Base-by-base conservation (phyloP, 2,329 filamentous ascomycete genomes). In the Stenocarpella maydis region DNA sequence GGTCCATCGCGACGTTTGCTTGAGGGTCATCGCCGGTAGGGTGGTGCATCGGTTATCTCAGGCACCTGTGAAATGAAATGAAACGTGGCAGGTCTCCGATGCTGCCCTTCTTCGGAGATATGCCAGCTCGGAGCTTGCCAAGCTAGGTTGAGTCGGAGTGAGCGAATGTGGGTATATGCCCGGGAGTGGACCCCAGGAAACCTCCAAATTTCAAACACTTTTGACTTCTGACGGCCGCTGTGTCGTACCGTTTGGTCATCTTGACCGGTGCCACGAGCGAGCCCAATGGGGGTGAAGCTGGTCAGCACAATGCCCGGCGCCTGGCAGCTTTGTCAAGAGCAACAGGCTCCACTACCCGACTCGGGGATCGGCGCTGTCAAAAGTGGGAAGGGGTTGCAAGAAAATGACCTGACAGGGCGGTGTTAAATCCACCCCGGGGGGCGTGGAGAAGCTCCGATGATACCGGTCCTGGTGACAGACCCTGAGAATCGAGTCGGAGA, bases 401-500 rank as follows among this genome's bases (percentile, higher is more conserved):
- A 31, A 19, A n/a, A 8, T 31, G n/a, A 37, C 58, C 43, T 26
- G 5, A 34, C 19, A 8, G 9, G n/a, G 15, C 6, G 10, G 34
- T 37, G 6, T 15, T 55, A 4, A 14, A 37, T 2, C 3, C 58
- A 63, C 58, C 58, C 58, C 43, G 19, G n/a, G 43, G 58, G 26
- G 43, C 37, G 41, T n/a, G 7, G 7, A 2, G 15, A 24, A 3
- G 5, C 14, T n/a, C 15, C n/a, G 7, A 14, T 5, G 19, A 28
- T n/a, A 6, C 39, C 21, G 55, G 39, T 45, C n/a, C 14, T 37
- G 34, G 34, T 37, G 34, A 14, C 17, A 58, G 65, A 58, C 65
- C 65, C 65, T 58, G 65, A 58, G 31, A 28, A 58, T 49, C 43
- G 65, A 21, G 34, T 26, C 17, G 65, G 65, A 58, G 65, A 67